phyloP scores from a whole-genome alignment of 371 early-diverging fungal genomes.

The Apophysomyces elegans region DNA sequence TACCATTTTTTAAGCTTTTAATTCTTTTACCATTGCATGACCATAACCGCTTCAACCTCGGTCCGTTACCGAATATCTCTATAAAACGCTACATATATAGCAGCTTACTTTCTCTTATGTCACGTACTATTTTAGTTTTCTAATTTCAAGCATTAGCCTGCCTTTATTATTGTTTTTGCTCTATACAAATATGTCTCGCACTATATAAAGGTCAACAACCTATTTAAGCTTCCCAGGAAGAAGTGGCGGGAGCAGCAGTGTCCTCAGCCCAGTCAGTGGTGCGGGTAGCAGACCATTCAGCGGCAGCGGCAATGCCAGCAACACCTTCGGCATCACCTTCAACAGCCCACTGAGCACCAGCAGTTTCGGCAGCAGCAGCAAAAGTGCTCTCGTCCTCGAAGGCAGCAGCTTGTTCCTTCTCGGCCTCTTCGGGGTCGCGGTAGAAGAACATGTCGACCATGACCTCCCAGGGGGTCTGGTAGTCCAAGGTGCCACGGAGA shows the following conservation, averaged over 20 bases:
- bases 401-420: slow-evolving; percentile 62
- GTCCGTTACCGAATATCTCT: too few relatives aligned
- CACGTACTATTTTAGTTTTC: too few relatives aligned
- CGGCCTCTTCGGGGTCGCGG: slow-evolving; percentile 89
- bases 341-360: slow-evolving; percentile 34
- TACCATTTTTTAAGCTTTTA: too few relatives aligned
- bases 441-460: slow-evolving; percentile 99
- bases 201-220: slow-evolving; percentile 1
- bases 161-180: not conserved
- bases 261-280: slow-evolving; percentile 45
- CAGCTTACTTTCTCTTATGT: too few relatives aligned
- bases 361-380: slow-evolving; percentile 27
- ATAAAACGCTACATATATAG: too few relatives aligned
- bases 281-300: slow-evolving; percentile 27
- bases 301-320: slow-evolving; percentile 27
- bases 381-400: slow-evolving; percentile 21
- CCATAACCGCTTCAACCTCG: too few relatives aligned
- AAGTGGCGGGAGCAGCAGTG: slow-evolving; percentile 24
- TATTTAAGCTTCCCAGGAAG: slow-evolving; percentile 39
- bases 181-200: not conserved
- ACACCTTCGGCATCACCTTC: slow-evolving; percentile 30
- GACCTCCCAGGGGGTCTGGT: slow-evolving; percentile 87
- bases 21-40: too few relatives aligned
- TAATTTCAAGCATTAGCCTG: not conserved
- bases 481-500: slow-evolving; percentile 91